Base-by-base conservation (phyloP, 257 asterid species). In the Lavandula angustifolia region DNA sequence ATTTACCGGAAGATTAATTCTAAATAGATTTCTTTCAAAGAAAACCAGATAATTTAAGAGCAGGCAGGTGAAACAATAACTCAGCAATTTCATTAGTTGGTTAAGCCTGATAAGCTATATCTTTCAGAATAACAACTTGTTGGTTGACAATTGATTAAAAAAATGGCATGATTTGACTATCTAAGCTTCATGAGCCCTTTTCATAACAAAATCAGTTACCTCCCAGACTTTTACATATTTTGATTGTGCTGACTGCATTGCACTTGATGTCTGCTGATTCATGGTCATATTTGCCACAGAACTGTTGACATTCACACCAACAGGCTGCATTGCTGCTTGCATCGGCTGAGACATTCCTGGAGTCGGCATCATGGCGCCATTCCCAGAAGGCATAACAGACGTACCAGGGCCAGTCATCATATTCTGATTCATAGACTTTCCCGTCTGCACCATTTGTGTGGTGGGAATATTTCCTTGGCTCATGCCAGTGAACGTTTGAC, bases 171-270 rank as follows among this genome's bases (percentile, higher is more conserved):
- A 33, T 54, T 9, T 9, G 12, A 17, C 37, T 3, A 35, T 5
- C 46, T 52, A 54, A 10, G 38, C 17, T 55, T 55, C 31, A 8
- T n/a, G 35, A n/a, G 13, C 14, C 62, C 31, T 13, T 54, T 55
- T 42, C 29, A 42, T 29, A 22, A 41, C 13, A 60, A 6, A 41
- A 60, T 40, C 50, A 66, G 37, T 69, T 87, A 92, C 98, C 98
- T 92, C 98, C 98, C 98, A 92, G 76, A 89, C 86, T 84, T 81
- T 81, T 37, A 89, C 79, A 51, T 84, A 92, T 71, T 83, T 83
- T 48, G 95, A 85, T 49, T 85, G 96, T 48, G 96, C 80, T 34
- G 97, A 50, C 72, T 79, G 92, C 61, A 85, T 58, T 44, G 82
- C 64, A 76, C 73, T 78, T 47, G 92, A 70, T 27, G 95, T 68